Conservation (phyloP, 78 protist genomes). For the Creolimax fragrantissima region DNA sequence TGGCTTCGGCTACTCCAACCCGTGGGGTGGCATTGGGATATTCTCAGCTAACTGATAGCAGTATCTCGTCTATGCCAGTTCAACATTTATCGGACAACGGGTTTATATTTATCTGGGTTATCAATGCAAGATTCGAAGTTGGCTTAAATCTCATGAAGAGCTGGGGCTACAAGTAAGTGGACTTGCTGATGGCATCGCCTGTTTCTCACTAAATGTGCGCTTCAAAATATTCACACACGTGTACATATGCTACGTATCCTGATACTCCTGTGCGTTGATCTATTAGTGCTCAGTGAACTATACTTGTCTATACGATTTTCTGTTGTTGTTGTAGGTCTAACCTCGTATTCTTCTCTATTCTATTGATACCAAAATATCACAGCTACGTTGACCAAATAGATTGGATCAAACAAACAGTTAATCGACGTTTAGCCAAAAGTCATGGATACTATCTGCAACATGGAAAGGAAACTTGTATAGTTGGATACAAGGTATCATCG, state of each 20-base stretch:
- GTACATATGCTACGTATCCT: too few relatives aligned
- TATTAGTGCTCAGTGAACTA: too few relatives aligned
- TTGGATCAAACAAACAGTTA: constrained; percentile 58
- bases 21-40: constrained; percentile 68
- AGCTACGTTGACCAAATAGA: constrained; percentile 44
- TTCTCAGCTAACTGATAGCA: constrained; percentile 32
- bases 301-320: too few relatives aligned
- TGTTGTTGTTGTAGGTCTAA: too few relatives aligned
- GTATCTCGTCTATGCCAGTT: constrained; percentile 38
- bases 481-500: constrained; percentile 44
- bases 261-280: too few relatives aligned
- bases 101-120: constrained; percentile 64
- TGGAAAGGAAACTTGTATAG: constrained; percentile 63
- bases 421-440: constrained; percentile 47
- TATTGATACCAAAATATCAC: too few relatives aligned
- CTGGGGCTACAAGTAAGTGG: constrained; percentile 53
- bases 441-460: constrained; percentile 69
- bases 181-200: too few relatives aligned
- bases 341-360: too few relatives aligned
- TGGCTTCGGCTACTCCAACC: constrained; percentile 51
- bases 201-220: too few relatives aligned
- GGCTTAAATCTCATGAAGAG: constrained; percentile 32
- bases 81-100: constrained; percentile 33
- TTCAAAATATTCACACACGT: too few relatives aligned
- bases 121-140: constrained; percentile 37